Base-by-base conservation (phyloP, 2,329 filamentous ascomycete genomes). In the Acephala macrosclerotiorum region DNA sequence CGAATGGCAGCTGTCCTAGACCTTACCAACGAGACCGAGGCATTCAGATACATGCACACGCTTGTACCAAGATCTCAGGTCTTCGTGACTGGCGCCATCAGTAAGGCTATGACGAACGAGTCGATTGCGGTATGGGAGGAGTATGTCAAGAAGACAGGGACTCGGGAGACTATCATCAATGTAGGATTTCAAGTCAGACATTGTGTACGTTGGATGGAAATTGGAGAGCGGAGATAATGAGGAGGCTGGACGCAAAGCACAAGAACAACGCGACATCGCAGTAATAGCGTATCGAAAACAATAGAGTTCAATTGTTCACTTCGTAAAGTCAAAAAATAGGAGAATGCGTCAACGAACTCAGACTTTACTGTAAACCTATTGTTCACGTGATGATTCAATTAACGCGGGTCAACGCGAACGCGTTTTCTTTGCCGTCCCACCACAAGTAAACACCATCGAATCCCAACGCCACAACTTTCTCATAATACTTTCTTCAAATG, bases 11-110 rank as follows among this genome's bases (percentile, higher is more conserved):
- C 53, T 35, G 55, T 64, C 36, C 9, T 67, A 3, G 61, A 61
- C 18, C 38, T 60, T 4, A 56, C 18, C 16, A 59, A 38, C 22
- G 18, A 51, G 12, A 45, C 55, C 7, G 36, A 59, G 60, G 33
- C 55, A 16, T 62, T 64, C 55, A 49, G 25, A 38, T 61, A 62
- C 26, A 61, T 60, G 6, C 56, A 65, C 22, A 20, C 36, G 14
- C 57, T 67, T 51, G 36, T 63, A 22, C 56, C 62, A n/a, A 53
- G 49, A 14, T 62, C 62, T 38, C 45, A 60, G n/a, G 53, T 60
- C 8, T 65, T 63, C n/a, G 29, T 65, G 22, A 38, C 45, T 33
- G 56, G 55, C n/a, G 58, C 38, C 2, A 63, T 63, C 38, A 60
- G 35, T 25, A 20, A 58, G 22, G 56, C 49, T 18, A 58, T 67